Evolutionary conservation across 495 filamentous ascomycete genomes (phyloP), one percentile per base, ranked within the genome.

Genomic region (Staphylotrichum tortipilum): DNA sequence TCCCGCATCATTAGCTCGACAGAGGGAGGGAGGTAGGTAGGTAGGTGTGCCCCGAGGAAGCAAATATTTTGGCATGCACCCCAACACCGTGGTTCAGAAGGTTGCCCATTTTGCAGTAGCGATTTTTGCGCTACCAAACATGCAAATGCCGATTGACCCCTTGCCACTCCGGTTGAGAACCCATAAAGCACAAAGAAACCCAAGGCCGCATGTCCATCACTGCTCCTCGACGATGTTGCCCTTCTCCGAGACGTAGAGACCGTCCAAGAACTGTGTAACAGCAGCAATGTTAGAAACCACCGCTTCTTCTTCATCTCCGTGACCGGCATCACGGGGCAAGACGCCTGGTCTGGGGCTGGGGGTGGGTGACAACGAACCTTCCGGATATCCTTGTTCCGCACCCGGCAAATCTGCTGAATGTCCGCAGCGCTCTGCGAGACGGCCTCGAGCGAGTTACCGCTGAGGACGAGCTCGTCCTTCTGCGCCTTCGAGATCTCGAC

Each of bases 341-440:
- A 15, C 14, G n/a, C 18, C 28, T 9, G 23, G 10, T 41, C 24
- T 7, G 3, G 40, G 40, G 0, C 23, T 17, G 5, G 39, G 7
- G 4, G 6, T 28, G 23, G 8, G 4, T 38, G 17, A 4, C 11
- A 22, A 67, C 53, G 37, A 49, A 94, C 88, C 88, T 97, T 96
- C 76, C 94, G 89, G 79, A 98, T 97, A 95, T 98, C 92, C 88
- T 98, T 98, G 84, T 98, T 97, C 67, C 86, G 81, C 72, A 96
- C 92, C 75, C 85, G 79, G 86, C 92, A 98, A 74, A 91, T 89
- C 75, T 98, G 92, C 81, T 98, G 92, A 72, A 98, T 96, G 69
- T 97, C 92, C 66, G 92, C 92, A 49, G 92, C 92, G 65, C 83
- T 88, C 80, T 98, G 92, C 62, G 91, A 96, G 50, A 98, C 92